Percentiles rank a stretch among this genome's conserved stretches.
These are phyloP conservation scores for Alternaria sp. DNA, from an alignment of 2,329 filamentous ascomycete genomes.

Conservation along the genomic window DNA sequence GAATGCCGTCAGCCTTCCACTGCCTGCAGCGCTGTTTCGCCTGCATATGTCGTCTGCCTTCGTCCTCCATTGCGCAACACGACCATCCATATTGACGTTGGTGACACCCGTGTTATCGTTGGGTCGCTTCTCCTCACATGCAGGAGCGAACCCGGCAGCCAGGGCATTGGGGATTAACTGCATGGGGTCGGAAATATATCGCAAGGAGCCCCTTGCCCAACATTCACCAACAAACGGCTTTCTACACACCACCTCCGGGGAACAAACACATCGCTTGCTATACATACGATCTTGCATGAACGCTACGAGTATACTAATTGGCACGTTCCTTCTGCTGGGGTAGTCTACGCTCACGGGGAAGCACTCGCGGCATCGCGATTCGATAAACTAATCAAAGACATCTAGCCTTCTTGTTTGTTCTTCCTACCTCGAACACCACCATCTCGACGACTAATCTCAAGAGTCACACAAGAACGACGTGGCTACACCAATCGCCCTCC, in stretches of 20 bases:
- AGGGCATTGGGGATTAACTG: not conserved
- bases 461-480: not conserved
- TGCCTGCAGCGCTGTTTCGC: not conserved
- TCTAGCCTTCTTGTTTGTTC: not conserved
- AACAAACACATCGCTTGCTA: conserved; percentile 9
- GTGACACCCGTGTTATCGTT: not conserved
- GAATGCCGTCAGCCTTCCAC: not conserved
- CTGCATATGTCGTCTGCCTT: conserved; percentile 9
- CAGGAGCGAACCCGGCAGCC: not conserved
- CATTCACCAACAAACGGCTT: not conserved
- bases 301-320: not conserved
- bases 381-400: not conserved
- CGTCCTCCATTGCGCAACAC: conserved; percentile 4
- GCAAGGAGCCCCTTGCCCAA: not conserved
- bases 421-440: conserved; percentile 4
- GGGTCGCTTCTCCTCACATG: not conserved
- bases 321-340: conserved; percentile 2
- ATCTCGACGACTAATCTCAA: not conserved
- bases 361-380: not conserved
- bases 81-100: not conserved
- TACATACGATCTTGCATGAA: not conserved
- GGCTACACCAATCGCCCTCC: not conserved
- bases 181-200: not conserved
- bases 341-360: not conserved
- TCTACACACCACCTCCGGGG: conserved; percentile 1